Evolutionary conservation across 345 rosid genomes (phyloP).

Genomic region (Ceriops decandra): DNA sequence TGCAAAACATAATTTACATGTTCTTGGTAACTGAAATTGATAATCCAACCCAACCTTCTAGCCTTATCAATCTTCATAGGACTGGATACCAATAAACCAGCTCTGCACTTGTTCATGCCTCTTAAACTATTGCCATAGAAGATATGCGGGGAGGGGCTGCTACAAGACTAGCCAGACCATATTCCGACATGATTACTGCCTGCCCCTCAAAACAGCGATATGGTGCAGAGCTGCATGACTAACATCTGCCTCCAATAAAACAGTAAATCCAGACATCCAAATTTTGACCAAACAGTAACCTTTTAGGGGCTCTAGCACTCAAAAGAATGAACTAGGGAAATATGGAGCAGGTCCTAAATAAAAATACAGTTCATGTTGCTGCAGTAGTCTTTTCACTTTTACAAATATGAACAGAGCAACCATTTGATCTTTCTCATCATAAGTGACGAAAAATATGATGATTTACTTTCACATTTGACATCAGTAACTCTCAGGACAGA

Average conservation of each 20-base stretch:
- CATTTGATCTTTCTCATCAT: too few relatives aligned
- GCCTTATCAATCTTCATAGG: not conserved
- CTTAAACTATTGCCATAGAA: not conserved
- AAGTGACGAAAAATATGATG: too few relatives aligned
- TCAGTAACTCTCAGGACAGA: too few relatives aligned
- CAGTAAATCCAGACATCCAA: not conserved
- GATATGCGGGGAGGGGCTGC: not conserved
- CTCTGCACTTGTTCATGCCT: not conserved
- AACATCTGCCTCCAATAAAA: not conserved
- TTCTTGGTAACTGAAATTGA: not conserved
- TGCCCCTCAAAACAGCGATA: not conserved
- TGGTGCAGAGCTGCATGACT: not conserved
- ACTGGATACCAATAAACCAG: not conserved
- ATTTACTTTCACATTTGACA: too few relatives aligned
- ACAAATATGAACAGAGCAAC: too few relatives aligned
- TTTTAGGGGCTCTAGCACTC: not conserved
- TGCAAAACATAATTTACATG: too few relatives aligned
- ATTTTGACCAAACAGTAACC: not conserved
- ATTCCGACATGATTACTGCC: not conserved
- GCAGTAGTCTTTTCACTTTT: too few relatives aligned
- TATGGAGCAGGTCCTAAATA: not conserved
- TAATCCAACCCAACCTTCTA: not conserved
- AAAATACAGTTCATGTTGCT: too few relatives aligned
- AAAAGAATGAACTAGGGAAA: not conserved
- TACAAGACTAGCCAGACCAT: constrained; percentile 1